Evolutionary conservation across 371 early-diverging fungal species (phyloP), one percentile per base, ranked within the genome.

Genomic region (Mucor indicus): DNA sequence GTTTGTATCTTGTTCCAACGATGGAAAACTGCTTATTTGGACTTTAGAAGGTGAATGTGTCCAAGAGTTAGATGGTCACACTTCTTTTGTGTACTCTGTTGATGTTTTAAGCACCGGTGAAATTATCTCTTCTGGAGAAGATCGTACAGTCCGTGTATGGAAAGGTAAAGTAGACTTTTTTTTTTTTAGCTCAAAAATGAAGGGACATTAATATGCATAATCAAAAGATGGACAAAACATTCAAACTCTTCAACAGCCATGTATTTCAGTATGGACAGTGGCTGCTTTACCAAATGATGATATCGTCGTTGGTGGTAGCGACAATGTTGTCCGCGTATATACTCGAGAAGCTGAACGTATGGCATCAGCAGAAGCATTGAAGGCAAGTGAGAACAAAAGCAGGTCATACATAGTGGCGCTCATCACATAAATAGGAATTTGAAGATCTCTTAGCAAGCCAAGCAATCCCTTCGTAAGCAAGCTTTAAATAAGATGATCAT

Each of bases 231-330:
- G 70, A 3, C 60, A 72, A 39, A 82, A 84, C 48, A 68, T 80
- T 2, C 97, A 98, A 62, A 85, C 91, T 0, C 82, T 98, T 33
- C 64, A 80, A 12, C 85, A 92, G 38, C 98, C 99, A 0, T 85
- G 92, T 42, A 79, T 84, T 9, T 94, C 96, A 4, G 92, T 98
- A 2, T 98, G 99, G 99, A 73, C 87, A 5, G 90, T 96, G 1
- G 67, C 81, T 0, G 64, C 72, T 1, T 64, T 91, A 29, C 83
- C 85, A 12, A 92, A 93, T 55, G 91, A 90, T 23, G 97, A 98
- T 50, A 81, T 98, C 42, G 84, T 86, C 6, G 82, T 84, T 15
- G 98, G 92, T 17, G 85, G 91, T 10, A 92, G 89, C 48, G 95
- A 98, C 72, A 81, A 86, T 6, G 57, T 71, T 27, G 83, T 90